Conservation (phyloP, 148 eudicot genomes). For the Chenopodium formosanum region DNA sequence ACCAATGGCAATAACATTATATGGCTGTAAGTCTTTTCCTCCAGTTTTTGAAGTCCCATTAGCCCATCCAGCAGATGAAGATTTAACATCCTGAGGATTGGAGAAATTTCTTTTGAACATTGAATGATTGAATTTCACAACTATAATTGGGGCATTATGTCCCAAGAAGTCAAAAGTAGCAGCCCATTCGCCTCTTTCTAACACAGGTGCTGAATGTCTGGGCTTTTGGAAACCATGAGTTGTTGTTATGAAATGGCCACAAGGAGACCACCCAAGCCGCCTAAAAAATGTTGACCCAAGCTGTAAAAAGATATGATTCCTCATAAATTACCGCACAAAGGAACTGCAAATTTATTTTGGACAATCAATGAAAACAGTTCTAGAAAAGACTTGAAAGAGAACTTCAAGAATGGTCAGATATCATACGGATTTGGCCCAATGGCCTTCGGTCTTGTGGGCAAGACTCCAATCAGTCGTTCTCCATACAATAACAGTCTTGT, state of each 20-base stretch:
- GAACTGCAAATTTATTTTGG: background rate
- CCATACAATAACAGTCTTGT: constrained; percentile 97
- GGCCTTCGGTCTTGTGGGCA: constrained; percentile 96
- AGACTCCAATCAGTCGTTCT: constrained; percentile 98
- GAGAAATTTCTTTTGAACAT: constrained; percentile 71
- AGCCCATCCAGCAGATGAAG: constrained; percentile 68
- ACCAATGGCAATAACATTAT: constrained; percentile 93
- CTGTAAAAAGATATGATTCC: constrained; percentile 43
- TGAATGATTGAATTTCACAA: constrained; percentile 91
- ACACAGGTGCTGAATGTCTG: constrained; percentile 96
- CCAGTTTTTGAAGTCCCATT: constrained; percentile 75
- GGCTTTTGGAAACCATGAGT: constrained; percentile 99
- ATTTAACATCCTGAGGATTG: constrained; percentile 54
- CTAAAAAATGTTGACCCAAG: constrained; percentile 98
- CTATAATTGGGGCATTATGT: constrained; percentile 95
- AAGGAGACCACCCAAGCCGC: constrained; percentile 98
- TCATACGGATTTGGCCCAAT: constrained; percentile 98
- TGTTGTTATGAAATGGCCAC: constrained; percentile 96
- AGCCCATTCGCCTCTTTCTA: constrained; percentile 98
- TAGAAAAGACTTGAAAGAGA: background rate
- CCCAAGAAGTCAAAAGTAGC: constrained; percentile 98
- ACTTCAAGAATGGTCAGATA: background rate
- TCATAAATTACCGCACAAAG: constrained; percentile 20
- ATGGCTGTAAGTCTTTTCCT: constrained; percentile 82
- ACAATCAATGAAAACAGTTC: constrained; percentile 12